Conservation (phyloP, 805 yeast species). For the Kodamaea hsintzibuensis region DNA sequence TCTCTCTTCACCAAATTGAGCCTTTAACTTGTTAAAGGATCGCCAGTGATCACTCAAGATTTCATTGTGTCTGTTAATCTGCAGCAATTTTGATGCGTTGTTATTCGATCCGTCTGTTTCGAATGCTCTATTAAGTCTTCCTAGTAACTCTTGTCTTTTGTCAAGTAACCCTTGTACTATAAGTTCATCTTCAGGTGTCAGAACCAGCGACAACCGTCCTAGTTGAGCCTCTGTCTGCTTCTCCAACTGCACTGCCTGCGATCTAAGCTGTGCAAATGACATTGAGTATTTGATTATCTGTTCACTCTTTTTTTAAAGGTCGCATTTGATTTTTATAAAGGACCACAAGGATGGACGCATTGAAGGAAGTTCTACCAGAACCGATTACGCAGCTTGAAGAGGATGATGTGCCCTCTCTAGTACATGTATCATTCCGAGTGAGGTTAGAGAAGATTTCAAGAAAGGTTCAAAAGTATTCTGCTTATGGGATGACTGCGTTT, state of each 20-base stretch:
- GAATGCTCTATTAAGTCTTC: conserved; percentile 50
- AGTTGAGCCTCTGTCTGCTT: conserved; percentile 57
- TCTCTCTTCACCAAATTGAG: conserved; percentile 68
- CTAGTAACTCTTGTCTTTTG: conserved; percentile 53
- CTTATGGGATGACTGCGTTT: conserved; percentile 57
- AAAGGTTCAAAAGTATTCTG: conserved; percentile 57
- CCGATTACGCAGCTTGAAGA: conserved; percentile 5
- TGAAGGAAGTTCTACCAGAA: conserved; percentile 6
- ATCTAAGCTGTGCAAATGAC: conserved; percentile 61
- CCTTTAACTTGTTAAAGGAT: conserved; percentile 59
- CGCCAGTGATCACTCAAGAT: conserved; percentile 66
- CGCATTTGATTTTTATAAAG: neutral
- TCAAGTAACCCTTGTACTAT: conserved; percentile 26
- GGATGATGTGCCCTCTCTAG: neutral
- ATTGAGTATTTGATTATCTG: conserved; percentile 6
- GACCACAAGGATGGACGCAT: neutral
- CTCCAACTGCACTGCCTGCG: conserved; percentile 70
- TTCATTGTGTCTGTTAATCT: conserved; percentile 80
- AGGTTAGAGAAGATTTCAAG: conserved; percentile 2
- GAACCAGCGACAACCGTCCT: conserved; percentile 42
- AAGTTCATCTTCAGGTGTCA: conserved; percentile 26
- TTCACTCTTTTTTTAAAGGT: neutral
- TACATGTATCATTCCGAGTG: neutral
- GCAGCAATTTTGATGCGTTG: conserved; percentile 76
- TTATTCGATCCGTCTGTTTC: conserved; percentile 54